Percentiles rank a stretch among this genome's conserved stretches.
Evolutionary conservation across 2,329 filamentous ascomycete species (phyloP).

Genomic region (Aureobasidium sp.): DNA sequence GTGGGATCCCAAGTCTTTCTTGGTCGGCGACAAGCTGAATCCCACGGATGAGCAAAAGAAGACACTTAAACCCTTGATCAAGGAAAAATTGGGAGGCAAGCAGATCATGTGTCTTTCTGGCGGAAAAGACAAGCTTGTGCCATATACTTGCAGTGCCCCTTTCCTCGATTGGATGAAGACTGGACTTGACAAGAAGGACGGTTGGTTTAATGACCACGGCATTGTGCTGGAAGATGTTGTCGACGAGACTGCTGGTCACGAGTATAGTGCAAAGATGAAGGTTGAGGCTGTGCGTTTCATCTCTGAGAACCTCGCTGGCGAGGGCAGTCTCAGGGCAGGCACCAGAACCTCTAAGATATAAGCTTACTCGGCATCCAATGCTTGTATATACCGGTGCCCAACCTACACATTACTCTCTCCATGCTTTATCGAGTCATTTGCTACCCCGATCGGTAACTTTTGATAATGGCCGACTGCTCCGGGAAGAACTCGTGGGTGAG

Average conservation of each 20-base stretch:
- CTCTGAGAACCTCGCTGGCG: constrained; percentile 29
- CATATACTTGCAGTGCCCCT: constrained; percentile 51
- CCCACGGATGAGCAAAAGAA: constrained; percentile 38
- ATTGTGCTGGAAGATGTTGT: constrained; percentile 56
- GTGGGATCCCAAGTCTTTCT: constrained; percentile 66
- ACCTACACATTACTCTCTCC: no score
- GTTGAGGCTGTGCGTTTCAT: constrained; percentile 58
- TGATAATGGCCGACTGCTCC: background rate
- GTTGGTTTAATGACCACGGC: constrained; percentile 47
- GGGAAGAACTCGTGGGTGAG: constrained; percentile 1
- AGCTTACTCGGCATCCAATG: no score
- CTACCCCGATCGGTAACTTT: background rate
- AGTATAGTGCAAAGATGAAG: constrained; percentile 61
- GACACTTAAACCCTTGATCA: constrained; percentile 26
- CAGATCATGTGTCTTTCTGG: constrained; percentile 58
- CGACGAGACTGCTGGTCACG: constrained; percentile 61
- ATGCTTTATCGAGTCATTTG: no score
- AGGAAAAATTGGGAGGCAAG: constrained; percentile 44
- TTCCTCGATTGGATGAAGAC: constrained; percentile 56
- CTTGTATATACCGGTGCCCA: background rate
- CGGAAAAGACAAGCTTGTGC: constrained; percentile 62
- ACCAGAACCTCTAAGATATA: constrained; percentile 12
- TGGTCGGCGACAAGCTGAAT: constrained; percentile 44
- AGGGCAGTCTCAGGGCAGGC: constrained; percentile 11
- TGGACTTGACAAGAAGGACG: constrained; percentile 32